These are phyloP conservation scores for Pinus tabuliformis DNA, from an alignment of 75 land plant species.

Conservation along the genomic window DNA sequence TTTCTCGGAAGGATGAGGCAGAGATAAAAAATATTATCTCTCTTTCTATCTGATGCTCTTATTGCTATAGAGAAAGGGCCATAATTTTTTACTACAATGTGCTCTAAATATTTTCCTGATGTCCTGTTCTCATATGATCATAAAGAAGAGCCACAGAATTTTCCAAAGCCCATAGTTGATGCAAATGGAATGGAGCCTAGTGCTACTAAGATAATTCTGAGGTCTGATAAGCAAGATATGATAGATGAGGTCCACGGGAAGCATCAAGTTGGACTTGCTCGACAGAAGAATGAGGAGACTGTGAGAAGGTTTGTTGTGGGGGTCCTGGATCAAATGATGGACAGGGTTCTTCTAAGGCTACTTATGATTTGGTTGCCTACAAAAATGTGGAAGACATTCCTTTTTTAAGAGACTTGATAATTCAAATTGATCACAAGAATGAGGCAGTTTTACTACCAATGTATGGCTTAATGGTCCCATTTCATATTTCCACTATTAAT, in stretches of 20 bases:
- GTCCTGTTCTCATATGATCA: constrained; percentile 38
- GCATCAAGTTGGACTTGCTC: constrained; percentile 38
- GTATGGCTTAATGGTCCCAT: too few relatives aligned
- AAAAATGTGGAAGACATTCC: constrained; percentile 8
- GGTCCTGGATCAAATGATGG: constrained; percentile 31
- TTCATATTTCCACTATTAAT: too few relatives aligned
- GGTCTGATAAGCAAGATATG: constrained; percentile 43
- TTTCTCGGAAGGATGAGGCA: constrained; percentile 43
- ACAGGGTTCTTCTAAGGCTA: constrained; percentile 11
- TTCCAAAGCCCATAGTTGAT: constrained; percentile 24
- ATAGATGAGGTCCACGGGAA: constrained; percentile 32
- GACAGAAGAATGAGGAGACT: constrained; percentile 47
- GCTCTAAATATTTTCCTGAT: constrained; percentile 30
- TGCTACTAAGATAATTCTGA: constrained; percentile 14
- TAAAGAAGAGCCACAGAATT: constrained; percentile 38
- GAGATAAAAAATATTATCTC: constrained; percentile 18
- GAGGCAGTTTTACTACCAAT: too few relatives aligned
- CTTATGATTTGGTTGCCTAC: constrained; percentile 32
- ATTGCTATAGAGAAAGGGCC: constrained; percentile 39
- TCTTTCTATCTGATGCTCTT: constrained; percentile 41
- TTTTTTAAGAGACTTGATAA: too few relatives aligned
- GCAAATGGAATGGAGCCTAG: constrained; percentile 16
- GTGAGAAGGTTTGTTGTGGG: constrained; percentile 39
- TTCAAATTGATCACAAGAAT: too few relatives aligned
- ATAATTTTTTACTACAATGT: constrained; percentile 22